phyloP scores from a whole-genome alignment of 805 yeast genomes.

The Metschnikowia koreensis region DNA sequence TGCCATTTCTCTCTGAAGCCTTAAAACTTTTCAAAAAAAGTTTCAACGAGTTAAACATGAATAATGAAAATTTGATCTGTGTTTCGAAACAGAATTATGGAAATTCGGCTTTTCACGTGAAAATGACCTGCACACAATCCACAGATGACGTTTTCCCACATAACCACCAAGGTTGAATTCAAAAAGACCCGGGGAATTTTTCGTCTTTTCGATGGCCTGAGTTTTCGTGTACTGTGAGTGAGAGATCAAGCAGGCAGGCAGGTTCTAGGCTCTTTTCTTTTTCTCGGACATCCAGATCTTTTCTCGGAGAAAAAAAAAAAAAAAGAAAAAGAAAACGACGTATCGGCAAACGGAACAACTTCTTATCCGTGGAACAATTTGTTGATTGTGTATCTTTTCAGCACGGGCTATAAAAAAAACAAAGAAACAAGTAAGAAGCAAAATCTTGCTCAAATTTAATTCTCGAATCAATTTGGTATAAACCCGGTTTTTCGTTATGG shows the following conservation, averaged over 20 bases:
- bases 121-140: not conserved
- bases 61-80: too few relatives aligned
- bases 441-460: too few relatives aligned
- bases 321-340: not conserved
- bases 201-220: not conserved
- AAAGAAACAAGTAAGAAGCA: too few relatives aligned
- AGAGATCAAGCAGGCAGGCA: not conserved
- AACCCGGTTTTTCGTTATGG: not conserved
- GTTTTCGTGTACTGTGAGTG: not conserved
- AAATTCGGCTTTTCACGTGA: not conserved
- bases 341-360: not conserved
- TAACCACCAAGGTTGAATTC: slow-evolving; percentile 10
- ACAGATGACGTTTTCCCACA: slow-evolving; percentile 1
- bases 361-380: not conserved
- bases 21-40: too few relatives aligned
- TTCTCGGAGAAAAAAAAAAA: not conserved
- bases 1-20: too few relatives aligned
- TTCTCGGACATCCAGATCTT: not conserved
- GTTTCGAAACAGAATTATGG: too few relatives aligned
- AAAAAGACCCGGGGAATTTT: not conserved
- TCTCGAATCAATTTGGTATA: not conserved
- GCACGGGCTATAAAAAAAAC: not conserved
- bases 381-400: not conserved
- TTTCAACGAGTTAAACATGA: too few relatives aligned
- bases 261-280: not conserved